A percentile compares a stretch with the other conserved stretches of the same genome.
Evolutionary conservation across 257 asterid genomes (phyloP).

Genomic region (Echium plantagineum): DNA sequence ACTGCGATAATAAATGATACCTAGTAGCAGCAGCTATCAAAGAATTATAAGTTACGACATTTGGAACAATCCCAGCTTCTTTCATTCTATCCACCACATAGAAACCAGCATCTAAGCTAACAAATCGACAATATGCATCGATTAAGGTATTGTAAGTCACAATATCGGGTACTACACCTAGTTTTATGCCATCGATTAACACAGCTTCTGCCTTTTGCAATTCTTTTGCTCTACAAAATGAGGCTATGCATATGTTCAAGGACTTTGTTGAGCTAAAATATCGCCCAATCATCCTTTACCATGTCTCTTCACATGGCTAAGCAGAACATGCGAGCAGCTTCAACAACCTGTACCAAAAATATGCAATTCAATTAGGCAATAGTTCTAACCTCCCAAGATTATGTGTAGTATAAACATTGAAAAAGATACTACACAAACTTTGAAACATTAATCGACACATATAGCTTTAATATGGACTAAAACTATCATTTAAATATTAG

Average conservation of each 20-base stretch:
- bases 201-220: slow-evolving; percentile 78
- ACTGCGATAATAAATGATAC: slow-evolving; percentile 27
- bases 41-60: slow-evolving; percentile 69
- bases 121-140: slow-evolving; percentile 52
- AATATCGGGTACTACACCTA: slow-evolving; percentile 69
- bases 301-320: too few species aligned
- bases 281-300: slow-evolving; percentile 41
- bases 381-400: too few species aligned
- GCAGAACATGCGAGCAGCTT: too few species aligned
- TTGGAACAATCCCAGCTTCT: slow-evolving; percentile 66
- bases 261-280: slow-evolving; percentile 46
- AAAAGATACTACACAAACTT: too few species aligned
- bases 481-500: too few species aligned
- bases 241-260: slow-evolving; percentile 65
- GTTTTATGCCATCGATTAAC: slow-evolving; percentile 56
- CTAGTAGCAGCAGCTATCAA: slow-evolving; percentile 67
- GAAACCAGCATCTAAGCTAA: slow-evolving; percentile 64
- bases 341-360: too few species aligned
- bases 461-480: too few species aligned
- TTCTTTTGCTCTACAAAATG: slow-evolving; percentile 68
- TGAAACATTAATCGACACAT: neutral
- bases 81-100: slow-evolving; percentile 48
- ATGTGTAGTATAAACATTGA: too few species aligned
- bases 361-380: too few species aligned
- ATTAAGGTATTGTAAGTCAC: slow-evolving; percentile 80